A percentile compares a stretch with the other conserved stretches of the same genome.
phyloP scores from a whole-genome alignment of 2,329 filamentous ascomycete species.

The Fusarium sp. region DNA sequence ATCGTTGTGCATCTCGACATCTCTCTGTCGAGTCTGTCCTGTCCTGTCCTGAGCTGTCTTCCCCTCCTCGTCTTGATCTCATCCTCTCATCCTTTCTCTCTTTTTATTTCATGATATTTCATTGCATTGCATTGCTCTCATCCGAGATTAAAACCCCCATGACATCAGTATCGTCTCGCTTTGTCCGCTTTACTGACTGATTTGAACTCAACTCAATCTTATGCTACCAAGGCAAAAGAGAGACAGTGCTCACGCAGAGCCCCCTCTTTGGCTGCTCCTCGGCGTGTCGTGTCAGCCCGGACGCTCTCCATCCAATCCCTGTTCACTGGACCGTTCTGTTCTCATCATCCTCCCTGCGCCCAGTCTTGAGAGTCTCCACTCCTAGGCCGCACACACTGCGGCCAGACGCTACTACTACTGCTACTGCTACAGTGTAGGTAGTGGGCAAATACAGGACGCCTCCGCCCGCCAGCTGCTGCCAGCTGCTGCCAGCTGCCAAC shows the following conservation, averaged over 20 bases:
- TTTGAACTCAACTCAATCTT: conserved; percentile 17
- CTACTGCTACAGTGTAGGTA: conserved; percentile 16
- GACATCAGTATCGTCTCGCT: conserved; percentile 32
- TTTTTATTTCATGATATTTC: neutral
- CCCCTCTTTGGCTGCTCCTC: conserved; percentile 22
- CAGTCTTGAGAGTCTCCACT: conserved; percentile 22
- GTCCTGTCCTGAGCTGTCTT: neutral
- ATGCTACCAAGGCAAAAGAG: conserved; percentile 21
- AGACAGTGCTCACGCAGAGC: conserved; percentile 26
- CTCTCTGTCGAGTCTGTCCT: neutral
- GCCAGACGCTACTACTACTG: conserved; percentile 19
- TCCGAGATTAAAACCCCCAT: neutral
- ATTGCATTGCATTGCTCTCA: neutral
- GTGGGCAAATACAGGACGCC: conserved; percentile 6
- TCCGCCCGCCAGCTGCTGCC: conserved; percentile 37
- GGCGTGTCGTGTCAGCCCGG: conserved; percentile 49
- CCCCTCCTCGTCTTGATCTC: conserved; percentile 9
- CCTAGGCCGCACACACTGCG: conserved; percentile 42
- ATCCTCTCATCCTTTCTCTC: neutral
- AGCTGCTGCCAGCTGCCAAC: conserved; percentile 32
- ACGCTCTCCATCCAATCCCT: conserved; percentile 49
- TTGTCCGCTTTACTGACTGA: conserved; percentile 21
- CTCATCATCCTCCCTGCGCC: conserved; percentile 44
- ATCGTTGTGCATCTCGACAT: conserved; percentile 13
- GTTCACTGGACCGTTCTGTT: conserved; percentile 17